phyloP scores from a whole-genome alignment of 208 protist species.

The Trypanosomatidae sp. region DNA sequence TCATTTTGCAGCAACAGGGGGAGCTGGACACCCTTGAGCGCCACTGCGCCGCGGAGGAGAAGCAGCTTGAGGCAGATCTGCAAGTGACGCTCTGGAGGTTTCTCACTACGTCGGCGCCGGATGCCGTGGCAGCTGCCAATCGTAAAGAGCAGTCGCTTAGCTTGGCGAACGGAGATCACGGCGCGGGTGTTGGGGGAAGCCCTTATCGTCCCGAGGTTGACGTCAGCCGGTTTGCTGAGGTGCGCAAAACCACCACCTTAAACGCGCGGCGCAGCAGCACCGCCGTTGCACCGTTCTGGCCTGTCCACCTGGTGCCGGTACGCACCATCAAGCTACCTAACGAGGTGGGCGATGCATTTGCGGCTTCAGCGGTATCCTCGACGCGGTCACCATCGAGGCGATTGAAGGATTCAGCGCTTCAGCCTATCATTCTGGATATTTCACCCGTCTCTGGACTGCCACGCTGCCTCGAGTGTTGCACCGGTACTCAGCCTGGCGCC shows the following conservation, averaged over 20 bases:
- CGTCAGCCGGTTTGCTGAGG: slow-evolving; percentile 38
- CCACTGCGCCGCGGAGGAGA: slow-evolving; percentile 21
- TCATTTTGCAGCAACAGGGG: slow-evolving; percentile 64
- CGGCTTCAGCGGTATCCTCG: neutral
- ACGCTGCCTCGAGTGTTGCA: slow-evolving; percentile 46
- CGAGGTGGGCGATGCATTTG: slow-evolving; percentile 18
- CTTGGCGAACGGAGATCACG: slow-evolving; percentile 4
- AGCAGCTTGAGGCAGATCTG: slow-evolving; percentile 37
- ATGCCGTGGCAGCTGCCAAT: slow-evolving; percentile 43
- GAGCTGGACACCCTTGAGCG: slow-evolving; percentile 51
- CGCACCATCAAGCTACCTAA: slow-evolving; percentile 60
- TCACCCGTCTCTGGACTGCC: slow-evolving; percentile 47
- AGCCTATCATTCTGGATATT: slow-evolving; percentile 66
- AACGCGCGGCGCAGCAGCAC: slow-evolving; percentile 1
- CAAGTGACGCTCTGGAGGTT: slow-evolving; percentile 43
- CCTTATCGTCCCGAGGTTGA: slow-evolving; percentile 37
- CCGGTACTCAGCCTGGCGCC: slow-evolving; percentile 17
- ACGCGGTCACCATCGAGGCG: neutral
- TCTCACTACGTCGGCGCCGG: slow-evolving; percentile 54
- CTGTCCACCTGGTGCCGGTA: slow-evolving; percentile 38
- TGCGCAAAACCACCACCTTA: slow-evolving; percentile 8
- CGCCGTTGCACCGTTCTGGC: slow-evolving; percentile 11
- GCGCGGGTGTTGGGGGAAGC: neutral
- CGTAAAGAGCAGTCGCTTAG: slow-evolving; percentile 15
- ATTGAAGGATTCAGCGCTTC: slow-evolving; percentile 33